Base-by-base conservation (phyloP, 2,329 filamentous ascomycete species). In the Neopestalotiopsis clavispora region DNA sequence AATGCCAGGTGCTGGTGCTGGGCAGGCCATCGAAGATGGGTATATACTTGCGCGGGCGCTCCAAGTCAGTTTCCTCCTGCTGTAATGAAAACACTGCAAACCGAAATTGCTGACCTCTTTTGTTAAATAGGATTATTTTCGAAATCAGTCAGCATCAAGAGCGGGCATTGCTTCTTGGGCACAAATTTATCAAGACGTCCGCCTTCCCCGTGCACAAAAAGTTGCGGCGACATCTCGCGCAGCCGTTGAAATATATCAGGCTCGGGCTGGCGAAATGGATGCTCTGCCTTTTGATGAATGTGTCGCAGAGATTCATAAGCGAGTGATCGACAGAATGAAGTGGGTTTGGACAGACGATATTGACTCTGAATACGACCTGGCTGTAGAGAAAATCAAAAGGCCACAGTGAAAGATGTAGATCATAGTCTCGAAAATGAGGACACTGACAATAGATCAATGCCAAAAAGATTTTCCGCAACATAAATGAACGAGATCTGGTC, bases 1-100 rank as follows among this genome's bases (percentile, higher is more conserved):
- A 10, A 28, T 9, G n/a, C 77, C 82, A 7, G 83, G 83, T 1
- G 82, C 84, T 66, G 84, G 84, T 4, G 78, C 81, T 1, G 82
- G 83, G 12, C 82, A 84, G 71, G 82, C 79, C 0, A 80, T 85
- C 68, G 79, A 82, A 68, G 80, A 81, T 67, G 77, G 72, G 5
- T 78, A 75, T 60, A 78, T 77, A 42, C 74, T 77, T 58, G 77
- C 74, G 30, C 74, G 74, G 67, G 77, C 70, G 77, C 70, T 3
- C 56, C 79, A 14, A 42, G 68, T n/a, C 73, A 75, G 45, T 3
- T 9, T 52, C 17, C 7, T 20, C 17, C 9, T 2, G 23, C 23
- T 28, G 23, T 28, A 28, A 28, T 28, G 23, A 28, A 60, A 23
- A 69, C 68, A 52, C 70, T 79, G 5, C 69, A 75, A 38, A 45